Conservation (phyloP, 768 basidiomycete genomes). For the Lactarius hengduanensis region DNA sequence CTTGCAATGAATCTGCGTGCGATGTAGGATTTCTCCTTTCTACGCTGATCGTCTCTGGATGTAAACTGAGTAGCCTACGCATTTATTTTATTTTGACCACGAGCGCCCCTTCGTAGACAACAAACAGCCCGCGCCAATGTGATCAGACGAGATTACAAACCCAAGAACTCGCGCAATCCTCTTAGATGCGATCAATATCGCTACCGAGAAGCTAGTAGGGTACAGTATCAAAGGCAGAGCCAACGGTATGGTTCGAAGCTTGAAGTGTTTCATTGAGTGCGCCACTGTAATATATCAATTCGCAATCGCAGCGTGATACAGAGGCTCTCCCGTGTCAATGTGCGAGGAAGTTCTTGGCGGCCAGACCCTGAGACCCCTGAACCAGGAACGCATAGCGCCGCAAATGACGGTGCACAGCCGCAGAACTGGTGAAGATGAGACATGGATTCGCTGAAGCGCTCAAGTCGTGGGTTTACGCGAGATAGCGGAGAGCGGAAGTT, state of each 20-base stretch:
- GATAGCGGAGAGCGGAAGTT: slow-evolving; percentile 16
- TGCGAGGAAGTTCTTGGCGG: too few species aligned
- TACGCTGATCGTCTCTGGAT: too few species aligned
- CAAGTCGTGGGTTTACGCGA: slow-evolving; percentile 5
- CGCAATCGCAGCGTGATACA: too few species aligned
- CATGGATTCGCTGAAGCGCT: not conserved
- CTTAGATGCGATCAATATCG: not conserved
- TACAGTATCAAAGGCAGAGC: too few species aligned
- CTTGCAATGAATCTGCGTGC: not conserved
- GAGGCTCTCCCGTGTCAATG: too few species aligned
- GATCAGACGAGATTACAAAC: not conserved
- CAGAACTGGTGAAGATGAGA: not conserved
- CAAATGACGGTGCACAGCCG: not conserved
- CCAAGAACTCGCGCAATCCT: not conserved
- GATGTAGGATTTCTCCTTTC: too few species aligned
- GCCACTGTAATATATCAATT: too few species aligned
- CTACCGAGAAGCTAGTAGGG: too few species aligned
- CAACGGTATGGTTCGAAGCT: too few species aligned
- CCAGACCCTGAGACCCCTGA: not conserved
- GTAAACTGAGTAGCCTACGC: too few species aligned
- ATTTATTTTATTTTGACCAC: too few species aligned
- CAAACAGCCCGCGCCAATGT: not conserved
- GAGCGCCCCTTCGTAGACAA: not conserved
- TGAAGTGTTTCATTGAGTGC: too few species aligned
- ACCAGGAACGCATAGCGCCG: not conserved